phyloP scores from a whole-genome alignment of 169 alveolate species.

The Blepharisma undulans region DNA sequence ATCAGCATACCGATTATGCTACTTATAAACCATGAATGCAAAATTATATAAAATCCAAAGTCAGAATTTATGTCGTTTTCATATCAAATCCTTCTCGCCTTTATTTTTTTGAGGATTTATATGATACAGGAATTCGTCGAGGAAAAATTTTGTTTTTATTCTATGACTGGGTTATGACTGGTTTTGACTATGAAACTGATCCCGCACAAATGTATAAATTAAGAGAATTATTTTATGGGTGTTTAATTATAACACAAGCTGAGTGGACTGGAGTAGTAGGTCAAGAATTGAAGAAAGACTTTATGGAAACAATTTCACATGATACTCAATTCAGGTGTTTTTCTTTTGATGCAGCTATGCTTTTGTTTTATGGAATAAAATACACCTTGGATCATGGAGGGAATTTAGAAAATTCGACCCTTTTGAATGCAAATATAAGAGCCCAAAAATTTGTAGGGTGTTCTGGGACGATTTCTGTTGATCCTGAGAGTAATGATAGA shows the following conservation, averaged over 20 bases:
- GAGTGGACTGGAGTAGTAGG: constrained; percentile 26
- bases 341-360: constrained; percentile 24
- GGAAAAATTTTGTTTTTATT: neutral
- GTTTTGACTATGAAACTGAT: neutral
- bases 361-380: neutral
- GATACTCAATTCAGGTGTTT: neutral
- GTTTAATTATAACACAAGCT: neutral
- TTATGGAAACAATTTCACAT: neutral
- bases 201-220: neutral
- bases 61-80: neutral
- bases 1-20: neutral
- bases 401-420: neutral
- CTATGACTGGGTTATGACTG: neutral
- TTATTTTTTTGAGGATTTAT: neutral
- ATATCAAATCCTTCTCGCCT: neutral
- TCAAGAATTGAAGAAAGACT: neutral
- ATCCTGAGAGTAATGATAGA: neutral
- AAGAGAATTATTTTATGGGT: neutral
- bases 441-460: constrained; percentile 4
- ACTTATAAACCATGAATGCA: neutral
- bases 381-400: neutral
- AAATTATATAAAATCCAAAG: neutral
- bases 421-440: neutral
- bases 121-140: neutral
- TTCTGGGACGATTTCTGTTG: constrained; percentile 3